Conservation (phyloP, 2,329 filamentous ascomycete genomes). For the Sporothrix phasma region DNA sequence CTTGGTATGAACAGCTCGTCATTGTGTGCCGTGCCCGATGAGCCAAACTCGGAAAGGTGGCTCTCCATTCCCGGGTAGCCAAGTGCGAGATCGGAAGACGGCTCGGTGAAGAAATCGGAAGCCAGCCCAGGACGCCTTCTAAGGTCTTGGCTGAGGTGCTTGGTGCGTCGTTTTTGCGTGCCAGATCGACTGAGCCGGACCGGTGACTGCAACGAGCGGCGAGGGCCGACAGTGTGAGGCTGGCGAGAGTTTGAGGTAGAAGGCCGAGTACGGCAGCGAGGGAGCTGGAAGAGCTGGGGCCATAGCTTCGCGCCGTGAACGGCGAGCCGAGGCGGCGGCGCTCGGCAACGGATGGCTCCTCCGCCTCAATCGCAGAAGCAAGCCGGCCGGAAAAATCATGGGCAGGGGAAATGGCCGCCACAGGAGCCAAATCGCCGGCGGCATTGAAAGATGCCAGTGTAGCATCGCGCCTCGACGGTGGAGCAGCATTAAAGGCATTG, state of each 20-base stretch:
- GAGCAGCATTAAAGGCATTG: background rate
- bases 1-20: constrained; percentile 33
- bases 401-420: background rate
- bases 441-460: background rate
- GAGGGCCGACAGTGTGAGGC: constrained; percentile 40
- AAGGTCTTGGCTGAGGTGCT: constrained; percentile 37
- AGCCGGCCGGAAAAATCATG: constrained; percentile 9
- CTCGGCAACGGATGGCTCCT: constrained; percentile 25
- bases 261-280: constrained; percentile 33
- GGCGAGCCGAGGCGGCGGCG: constrained; percentile 42
- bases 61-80: background rate
- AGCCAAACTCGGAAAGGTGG: constrained; percentile 27
- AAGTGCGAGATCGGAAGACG: constrained; percentile 18
- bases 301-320: constrained; percentile 49
- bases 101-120: constrained; percentile 44
- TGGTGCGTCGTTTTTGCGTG: constrained; percentile 46
- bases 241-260: constrained; percentile 31
- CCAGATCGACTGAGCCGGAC: constrained; percentile 43
- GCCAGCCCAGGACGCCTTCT: constrained; percentile 47
- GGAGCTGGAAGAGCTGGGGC: constrained; percentile 47
- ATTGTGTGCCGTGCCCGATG: constrained; percentile 25
- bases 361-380: constrained; percentile 13
- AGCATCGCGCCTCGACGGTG: background rate
- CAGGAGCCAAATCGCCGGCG: background rate
- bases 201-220: constrained; percentile 43